phyloP scores from a whole-genome alignment of 2,329 filamentous ascomycete species.

The Cladosporium sphaerospermum region DNA sequence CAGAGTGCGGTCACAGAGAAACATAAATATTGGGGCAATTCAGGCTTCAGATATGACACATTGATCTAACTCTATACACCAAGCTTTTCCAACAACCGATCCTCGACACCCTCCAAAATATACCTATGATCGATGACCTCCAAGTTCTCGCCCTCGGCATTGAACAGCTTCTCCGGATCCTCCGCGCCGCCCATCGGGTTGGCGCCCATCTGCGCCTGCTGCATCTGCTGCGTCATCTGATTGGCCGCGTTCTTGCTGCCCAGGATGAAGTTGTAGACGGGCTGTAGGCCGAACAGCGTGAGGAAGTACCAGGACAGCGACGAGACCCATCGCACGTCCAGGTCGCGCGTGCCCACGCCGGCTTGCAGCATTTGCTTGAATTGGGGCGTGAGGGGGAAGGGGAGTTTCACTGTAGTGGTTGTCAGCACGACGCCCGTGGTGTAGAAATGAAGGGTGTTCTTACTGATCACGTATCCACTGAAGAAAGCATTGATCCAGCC shows the following conservation, averaged over 20 bases:
- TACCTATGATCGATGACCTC: slow-evolving; percentile 93
- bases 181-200: slow-evolving; percentile 79
- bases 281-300: slow-evolving; percentile 92
- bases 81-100: slow-evolving; percentile 60
- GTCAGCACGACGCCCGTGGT: slow-evolving; percentile 10
- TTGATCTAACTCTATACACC: slow-evolving; percentile 10
- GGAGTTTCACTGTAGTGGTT: slow-evolving; percentile 70
- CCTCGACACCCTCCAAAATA: slow-evolving; percentile 81
- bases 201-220: slow-evolving; percentile 56
- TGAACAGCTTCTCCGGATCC: slow-evolving; percentile 92
- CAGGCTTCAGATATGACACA: not conserved
- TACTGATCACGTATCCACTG: slow-evolving; percentile 94
- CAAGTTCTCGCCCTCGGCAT: slow-evolving; percentile 87
- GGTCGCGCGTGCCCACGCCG: slow-evolving; percentile 87
- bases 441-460: slow-evolving; percentile 24
- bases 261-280: slow-evolving; percentile 93
- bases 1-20: too few relatives aligned
- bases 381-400: slow-evolving; percentile 94
- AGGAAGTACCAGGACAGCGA: slow-evolving; percentile 99
- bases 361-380: slow-evolving; percentile 99
- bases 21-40: too few relatives aligned
- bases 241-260: slow-evolving; percentile 92
- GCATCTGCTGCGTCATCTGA: slow-evolving; percentile 51
- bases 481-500: slow-evolving; percentile 99
- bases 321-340: slow-evolving; percentile 97